Evolutionary conservation across 192 early-diverging fungal species (phyloP), one percentile per base, ranked within the genome.

Genomic region (Rhizophlyctis rosea): DNA sequence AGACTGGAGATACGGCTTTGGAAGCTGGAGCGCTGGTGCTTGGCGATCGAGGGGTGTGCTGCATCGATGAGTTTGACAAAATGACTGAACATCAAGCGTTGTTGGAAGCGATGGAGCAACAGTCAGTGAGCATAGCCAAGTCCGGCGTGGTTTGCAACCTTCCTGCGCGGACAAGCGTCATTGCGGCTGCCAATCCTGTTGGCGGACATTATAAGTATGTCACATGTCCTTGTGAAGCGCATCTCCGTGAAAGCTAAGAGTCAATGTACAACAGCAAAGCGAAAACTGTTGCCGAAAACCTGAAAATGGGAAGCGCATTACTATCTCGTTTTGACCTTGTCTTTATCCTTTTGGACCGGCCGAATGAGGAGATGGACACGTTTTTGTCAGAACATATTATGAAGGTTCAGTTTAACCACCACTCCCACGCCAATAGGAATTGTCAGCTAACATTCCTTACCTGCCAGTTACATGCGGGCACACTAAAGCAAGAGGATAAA

Each of bases 51-150:
- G 91, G 91, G 3, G 83, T 87, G 35, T 93, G 91, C 54, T 88
- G 89, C 33, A 92, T 92, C 51, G 91, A 93, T 65, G 90, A 93
- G 65, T 91, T 92, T 76, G 89, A 92, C 68, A 92, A 90, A 62
- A 85, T 90, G 74, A 82, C 82, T 3, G 88, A 91, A 44, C 84
- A 90, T 71, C 82, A 84, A 65, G 85, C 90, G 23, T 64, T 93
- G 27, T 67, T 91, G 30, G 90, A 93, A 59, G 89, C 90, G 5
- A 91, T 93, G 88, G 87, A 90, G 59, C 89, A 91, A 62, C 89
- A 91, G 66, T 86, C 86, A 0, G 88, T 91, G 25, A 87, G 85
- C 33, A 83, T 93, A 58, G 85, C 88, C 27, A 91, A 93, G 65
- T 85, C 88, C 16, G 90, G 88, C 1, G 76, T 91, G 25, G 88